These are phyloP conservation scores for Amaranthus hypochondriacus DNA, from an alignment of 148 eudicot genomes.

Conservation along the genomic window DNA sequence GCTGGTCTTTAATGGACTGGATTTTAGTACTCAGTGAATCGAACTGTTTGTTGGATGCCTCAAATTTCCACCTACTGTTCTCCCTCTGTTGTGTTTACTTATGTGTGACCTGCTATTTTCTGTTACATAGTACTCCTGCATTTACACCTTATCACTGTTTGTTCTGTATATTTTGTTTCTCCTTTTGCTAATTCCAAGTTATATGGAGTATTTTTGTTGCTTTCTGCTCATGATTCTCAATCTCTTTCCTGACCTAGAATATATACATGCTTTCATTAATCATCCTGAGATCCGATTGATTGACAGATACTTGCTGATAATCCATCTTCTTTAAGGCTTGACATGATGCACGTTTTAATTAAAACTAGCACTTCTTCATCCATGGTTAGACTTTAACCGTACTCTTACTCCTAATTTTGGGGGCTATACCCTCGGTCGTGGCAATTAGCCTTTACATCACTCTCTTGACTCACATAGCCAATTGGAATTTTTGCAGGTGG, in stretches of 20 bases:
- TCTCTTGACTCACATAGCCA: constrained; percentile 1
- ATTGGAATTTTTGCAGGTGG: constrained; percentile 45
- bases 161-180: background rate
- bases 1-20: background rate
- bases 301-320: constrained; percentile 76
- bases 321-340: constrained; percentile 68
- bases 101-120: background rate
- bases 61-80: background rate
- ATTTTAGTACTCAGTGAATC: background rate
- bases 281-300: background rate
- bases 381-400: constrained; percentile 54
- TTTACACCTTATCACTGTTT: background rate
- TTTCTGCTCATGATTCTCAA: background rate
- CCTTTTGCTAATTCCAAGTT: background rate
- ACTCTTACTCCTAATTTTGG: constrained; percentile 10
- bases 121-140: background rate
- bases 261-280: background rate
- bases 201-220: background rate
- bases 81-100: background rate
- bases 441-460: background rate
- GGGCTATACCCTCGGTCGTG: background rate
- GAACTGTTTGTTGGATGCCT: background rate
- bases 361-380: constrained; percentile 64
- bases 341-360: constrained; percentile 55
- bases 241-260: background rate